Base-by-base conservation (phyloP, 139 green algal genomes). In the Yamagishiella unicocca region DNA sequence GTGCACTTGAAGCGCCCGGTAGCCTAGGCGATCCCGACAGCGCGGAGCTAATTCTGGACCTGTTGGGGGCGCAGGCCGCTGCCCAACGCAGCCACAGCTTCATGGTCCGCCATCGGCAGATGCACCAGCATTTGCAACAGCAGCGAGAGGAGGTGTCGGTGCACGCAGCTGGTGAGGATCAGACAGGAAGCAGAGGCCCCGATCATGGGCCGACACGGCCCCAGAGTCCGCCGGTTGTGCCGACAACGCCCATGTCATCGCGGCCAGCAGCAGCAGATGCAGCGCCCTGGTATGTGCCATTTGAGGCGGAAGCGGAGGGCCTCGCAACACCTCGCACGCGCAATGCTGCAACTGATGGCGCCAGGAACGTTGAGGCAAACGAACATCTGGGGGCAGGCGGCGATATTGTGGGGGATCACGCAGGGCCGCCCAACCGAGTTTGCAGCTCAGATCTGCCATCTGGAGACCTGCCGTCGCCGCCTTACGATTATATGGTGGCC, bases 11-110 rank as follows among this genome's bases (percentile, higher is more conserved):
- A n/a, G 50, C 50, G 14, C 17, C 50, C 50, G 50, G 14, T 17
- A 67, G 19, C 58, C 19, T 31, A 22, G 58, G 64, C 29, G 71
- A 79, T 9, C 45, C 27, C 29, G 79, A 85, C 33, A 64, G 40
- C 40, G 79, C 79, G 29, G 79, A 85, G 58, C 61, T 85, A 4
- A 85, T 85, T 42, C 61, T 85, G 58, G 79, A 85, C 64, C 43
- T 85, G 61, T 40, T 86, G 42, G 80, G 80, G 0, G 64, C 62
- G 8, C 80, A 86, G 66, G 80, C 80, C 4, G 80, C 80, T 17
- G 80, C 80, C n/a, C 80, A 86, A 64, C 80, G 80, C 38, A 86
- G 58, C 64, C 35, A 55, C 29, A 78, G 62, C 80, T 86, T 86
- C 45, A 31, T 86, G 5, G 0, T 31, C 8, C 54, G 77, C 7